Percentiles rank a stretch among this genome's conserved stretches.
These are phyloP conservation scores for Termitomyces titanicus DNA, from an alignment of 768 basidiomycete genomes.

Conservation along the genomic window DNA sequence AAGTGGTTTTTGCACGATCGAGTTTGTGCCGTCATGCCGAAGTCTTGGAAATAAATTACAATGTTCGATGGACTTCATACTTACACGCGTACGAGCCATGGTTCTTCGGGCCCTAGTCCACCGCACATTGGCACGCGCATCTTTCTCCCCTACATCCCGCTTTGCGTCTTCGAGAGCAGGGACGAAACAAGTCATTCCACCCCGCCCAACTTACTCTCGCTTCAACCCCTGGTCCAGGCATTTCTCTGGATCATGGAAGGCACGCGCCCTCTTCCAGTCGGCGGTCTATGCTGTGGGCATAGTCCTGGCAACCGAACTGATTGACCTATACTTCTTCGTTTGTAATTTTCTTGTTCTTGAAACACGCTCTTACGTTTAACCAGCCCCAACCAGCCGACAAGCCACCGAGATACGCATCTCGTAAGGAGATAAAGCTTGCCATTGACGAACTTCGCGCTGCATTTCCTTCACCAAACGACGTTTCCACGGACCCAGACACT, in stretches of 20 bases:
- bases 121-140: background rate
- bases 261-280: slow-evolving; percentile 32
- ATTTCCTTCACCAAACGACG: slow-evolving; percentile 43
- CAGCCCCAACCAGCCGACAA: slow-evolving; percentile 7
- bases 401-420: slow-evolving; percentile 38
- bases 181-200: background rate
- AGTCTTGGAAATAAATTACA: background rate
- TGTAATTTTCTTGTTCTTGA: background rate
- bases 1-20: slow-evolving; percentile 4
- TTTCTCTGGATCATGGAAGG: slow-evolving; percentile 30
- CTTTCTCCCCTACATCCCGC: background rate
- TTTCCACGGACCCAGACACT: slow-evolving; percentile 48
- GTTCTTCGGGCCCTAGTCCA: background rate
- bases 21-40: slow-evolving; percentile 3
- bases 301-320: slow-evolving; percentile 24
- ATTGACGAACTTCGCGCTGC: slow-evolving; percentile 47
- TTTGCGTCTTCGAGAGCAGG: background rate
- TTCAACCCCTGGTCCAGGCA: slow-evolving; percentile 40
- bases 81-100: background rate
- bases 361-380: background rate
- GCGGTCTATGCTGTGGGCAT: slow-evolving; percentile 32
- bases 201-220: slow-evolving; percentile 9
- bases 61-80: background rate
- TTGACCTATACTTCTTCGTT: slow-evolving; percentile 26
- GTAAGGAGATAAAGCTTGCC: slow-evolving; percentile 42